Evolutionary conservation across 257 asterid genomes (phyloP).

Genomic region (Fraxinus cuspidata): DNA sequence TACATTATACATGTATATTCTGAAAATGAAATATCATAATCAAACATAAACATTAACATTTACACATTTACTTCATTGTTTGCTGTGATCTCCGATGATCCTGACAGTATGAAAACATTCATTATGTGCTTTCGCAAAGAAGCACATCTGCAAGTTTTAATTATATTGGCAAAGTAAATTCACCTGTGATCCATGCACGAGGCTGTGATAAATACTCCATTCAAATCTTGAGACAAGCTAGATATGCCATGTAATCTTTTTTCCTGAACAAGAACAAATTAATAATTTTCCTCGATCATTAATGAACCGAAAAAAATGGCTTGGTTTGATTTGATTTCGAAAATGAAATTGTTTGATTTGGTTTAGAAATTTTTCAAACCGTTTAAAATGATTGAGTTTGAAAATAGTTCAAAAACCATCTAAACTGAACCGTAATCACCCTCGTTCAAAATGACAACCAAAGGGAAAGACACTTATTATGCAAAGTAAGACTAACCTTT

Average conservation of each 20-base stretch:
- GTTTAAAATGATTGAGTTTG: too few species aligned
- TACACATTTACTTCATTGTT: background rate
- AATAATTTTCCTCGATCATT: background rate
- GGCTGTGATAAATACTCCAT: conserved; percentile 79
- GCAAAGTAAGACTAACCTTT: conserved; percentile 46
- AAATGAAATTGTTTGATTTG: too few species aligned
- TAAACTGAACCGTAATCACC: too few species aligned
- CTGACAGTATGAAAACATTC: background rate
- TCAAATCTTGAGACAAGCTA: conserved; percentile 83
- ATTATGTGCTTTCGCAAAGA: background rate
- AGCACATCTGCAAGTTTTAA: background rate
- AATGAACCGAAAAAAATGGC: too few species aligned
- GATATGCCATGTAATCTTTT: conserved; percentile 78
- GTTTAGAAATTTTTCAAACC: too few species aligned
- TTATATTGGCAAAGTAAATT: conserved; percentile 8
- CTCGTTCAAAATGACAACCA: background rate
- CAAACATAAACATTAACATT: background rate
- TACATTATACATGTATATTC: conserved; percentile 78
- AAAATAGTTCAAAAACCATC: too few species aligned
- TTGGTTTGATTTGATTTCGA: too few species aligned
- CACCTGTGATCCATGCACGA: conserved; percentile 98
- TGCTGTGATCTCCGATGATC: background rate
- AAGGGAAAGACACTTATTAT: background rate
- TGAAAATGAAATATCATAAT: conserved; percentile 37
- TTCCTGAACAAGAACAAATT: conserved; percentile 46